Conservation (phyloP, 257 asterid species). For the Solanum sitiens region DNA sequence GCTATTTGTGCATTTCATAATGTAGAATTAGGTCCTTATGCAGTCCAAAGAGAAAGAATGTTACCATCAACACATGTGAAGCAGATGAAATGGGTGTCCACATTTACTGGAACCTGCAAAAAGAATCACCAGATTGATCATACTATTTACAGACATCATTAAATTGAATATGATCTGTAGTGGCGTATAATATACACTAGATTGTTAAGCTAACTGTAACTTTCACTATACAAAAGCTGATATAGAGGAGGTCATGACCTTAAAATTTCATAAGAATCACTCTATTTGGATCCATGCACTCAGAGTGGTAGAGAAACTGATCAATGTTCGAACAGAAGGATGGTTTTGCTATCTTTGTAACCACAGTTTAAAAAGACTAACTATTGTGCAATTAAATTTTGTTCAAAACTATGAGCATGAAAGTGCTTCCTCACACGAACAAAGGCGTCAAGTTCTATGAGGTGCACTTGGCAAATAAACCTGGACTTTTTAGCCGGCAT, state of each 20-base stretch:
- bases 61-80: slow-evolving; percentile 19
- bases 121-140: background rate
- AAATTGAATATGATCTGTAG: background rate
- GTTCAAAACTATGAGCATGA: background rate
- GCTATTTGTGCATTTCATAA: background rate
- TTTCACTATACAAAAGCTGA: background rate
- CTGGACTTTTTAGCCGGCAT: background rate
- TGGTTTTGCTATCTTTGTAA: background rate
- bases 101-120: slow-evolving; percentile 68
- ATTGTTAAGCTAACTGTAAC: background rate
- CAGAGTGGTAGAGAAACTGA: background rate
- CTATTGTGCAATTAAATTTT: background rate
- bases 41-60: background rate
- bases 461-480: background rate
- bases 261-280: background rate
- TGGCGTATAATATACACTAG: background rate
- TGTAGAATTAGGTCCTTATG: background rate
- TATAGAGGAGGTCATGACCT: background rate
- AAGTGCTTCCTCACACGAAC: background rate
- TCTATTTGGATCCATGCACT: background rate
- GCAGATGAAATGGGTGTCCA: slow-evolving; percentile 81
- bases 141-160: background rate
- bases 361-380: background rate
- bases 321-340: background rate
- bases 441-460: background rate